These are phyloP conservation scores for Globisporangium emineosum DNA, from an alignment of 352 stramenopile genomes.

Conservation along the genomic window DNA sequence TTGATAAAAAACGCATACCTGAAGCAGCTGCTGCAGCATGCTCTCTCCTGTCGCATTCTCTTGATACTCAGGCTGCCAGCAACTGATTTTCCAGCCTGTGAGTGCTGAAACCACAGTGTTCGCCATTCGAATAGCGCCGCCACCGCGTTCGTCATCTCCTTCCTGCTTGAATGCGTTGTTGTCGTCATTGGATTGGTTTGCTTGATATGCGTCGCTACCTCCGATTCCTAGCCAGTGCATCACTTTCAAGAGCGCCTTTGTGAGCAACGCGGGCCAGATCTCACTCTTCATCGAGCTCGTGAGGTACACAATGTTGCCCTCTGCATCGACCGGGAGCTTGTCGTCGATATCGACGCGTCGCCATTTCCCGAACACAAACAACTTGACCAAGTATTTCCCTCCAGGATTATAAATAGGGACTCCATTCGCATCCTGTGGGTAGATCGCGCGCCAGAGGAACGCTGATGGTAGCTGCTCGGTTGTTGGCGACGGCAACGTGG, in stretches of 20 bases:
- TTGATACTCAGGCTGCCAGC: slow-evolving; percentile 18
- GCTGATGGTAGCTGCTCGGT: slow-evolving; percentile 9
- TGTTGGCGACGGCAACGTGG: not conserved
- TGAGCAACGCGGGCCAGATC: slow-evolving; percentile 63
- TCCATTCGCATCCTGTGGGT: slow-evolving; percentile 49
- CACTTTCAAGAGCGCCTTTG: slow-evolving; percentile 76
- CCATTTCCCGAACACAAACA: slow-evolving; percentile 75
- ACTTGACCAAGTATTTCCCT: slow-evolving; percentile 73
- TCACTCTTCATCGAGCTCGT: slow-evolving; percentile 59
- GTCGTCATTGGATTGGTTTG: not conserved
- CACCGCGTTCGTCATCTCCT: not conserved
- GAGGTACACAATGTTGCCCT: slow-evolving; percentile 49
- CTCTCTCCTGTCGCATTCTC: slow-evolving; percentile 27
- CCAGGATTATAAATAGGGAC: slow-evolving; percentile 60
- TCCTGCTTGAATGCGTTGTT: not conserved
- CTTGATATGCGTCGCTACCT: not conserved
- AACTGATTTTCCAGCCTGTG: slow-evolving; percentile 61
- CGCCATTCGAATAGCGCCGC: slow-evolving; percentile 23
- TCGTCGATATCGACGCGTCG: slow-evolving; percentile 71
- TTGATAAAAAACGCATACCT: slow-evolving; percentile 16
- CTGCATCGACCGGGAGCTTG: slow-evolving; percentile 48
- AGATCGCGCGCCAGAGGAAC: slow-evolving; percentile 75
- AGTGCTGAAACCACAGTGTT: slow-evolving; percentile 36
- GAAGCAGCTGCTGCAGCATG: slow-evolving; percentile 33
- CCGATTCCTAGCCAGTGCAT: slow-evolving; percentile 37